Conservation (phyloP, 2,329 filamentous ascomycete species). For the Chalaropsis thielavioides region DNA sequence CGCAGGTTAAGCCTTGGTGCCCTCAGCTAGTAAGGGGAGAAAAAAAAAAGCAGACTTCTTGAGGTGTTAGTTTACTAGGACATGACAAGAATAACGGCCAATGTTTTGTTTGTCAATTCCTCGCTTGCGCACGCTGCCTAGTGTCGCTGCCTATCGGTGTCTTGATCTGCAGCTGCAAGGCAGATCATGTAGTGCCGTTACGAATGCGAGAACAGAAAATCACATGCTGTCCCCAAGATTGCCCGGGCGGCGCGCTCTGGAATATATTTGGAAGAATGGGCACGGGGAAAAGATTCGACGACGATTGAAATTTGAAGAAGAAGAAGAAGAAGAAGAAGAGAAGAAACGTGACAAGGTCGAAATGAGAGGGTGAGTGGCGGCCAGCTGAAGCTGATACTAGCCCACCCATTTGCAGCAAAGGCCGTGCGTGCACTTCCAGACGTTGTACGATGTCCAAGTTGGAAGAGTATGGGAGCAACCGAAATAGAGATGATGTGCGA, state of each 20-base stretch:
- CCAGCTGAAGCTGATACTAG: background rate
- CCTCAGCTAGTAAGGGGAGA: background rate
- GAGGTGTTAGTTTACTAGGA: background rate
- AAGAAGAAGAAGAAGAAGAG: background rate
- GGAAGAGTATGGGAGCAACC: background rate
- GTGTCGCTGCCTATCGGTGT: background rate
- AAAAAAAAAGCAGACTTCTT: background rate
- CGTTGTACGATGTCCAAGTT: background rate
- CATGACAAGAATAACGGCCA: background rate
- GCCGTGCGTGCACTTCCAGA: background rate
- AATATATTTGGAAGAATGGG: background rate
- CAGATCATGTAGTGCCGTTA: background rate
- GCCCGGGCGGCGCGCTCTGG: background rate
- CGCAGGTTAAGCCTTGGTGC: background rate
- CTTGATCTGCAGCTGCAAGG: conserved; percentile 3
- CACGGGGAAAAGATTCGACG: background rate
- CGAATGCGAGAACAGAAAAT: background rate
- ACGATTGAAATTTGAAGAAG: background rate
- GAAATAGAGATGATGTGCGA: background rate
- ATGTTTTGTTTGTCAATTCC: background rate
- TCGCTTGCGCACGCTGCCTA: background rate
- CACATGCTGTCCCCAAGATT: background rate
- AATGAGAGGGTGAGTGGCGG: background rate
- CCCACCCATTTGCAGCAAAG: background rate
- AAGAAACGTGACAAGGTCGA: background rate